phyloP scores from a whole-genome alignment of 257 asterid genomes.

The Ilex asprella region DNA sequence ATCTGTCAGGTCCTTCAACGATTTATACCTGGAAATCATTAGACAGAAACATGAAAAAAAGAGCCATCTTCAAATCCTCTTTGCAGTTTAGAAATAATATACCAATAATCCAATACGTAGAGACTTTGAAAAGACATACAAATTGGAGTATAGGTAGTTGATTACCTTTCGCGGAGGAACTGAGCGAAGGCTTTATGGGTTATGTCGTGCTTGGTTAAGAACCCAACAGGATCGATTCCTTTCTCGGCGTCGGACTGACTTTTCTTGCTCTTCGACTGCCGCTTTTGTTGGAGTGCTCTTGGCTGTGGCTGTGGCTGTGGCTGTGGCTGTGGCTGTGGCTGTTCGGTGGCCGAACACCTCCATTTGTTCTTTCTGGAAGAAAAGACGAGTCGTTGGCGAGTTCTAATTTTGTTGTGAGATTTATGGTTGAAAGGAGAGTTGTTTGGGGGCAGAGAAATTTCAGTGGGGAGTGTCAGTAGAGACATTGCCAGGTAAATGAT shows the following conservation, averaged over 20 bases:
- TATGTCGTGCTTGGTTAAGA: conserved; percentile 64
- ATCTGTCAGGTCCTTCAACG: conserved; percentile 76
- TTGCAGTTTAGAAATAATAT: background rate
- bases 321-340: conserved; percentile 18
- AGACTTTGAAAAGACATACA: background rate
- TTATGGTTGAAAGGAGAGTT: conserved; percentile 9
- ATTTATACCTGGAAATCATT: conserved; percentile 56
- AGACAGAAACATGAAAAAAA: background rate
- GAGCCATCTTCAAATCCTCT: background rate
- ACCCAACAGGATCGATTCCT: conserved; percentile 83
- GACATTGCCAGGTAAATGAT: conserved; percentile 19
- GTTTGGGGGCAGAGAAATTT: conserved; percentile 13
- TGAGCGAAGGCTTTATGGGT: conserved; percentile 62
- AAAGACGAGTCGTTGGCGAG: conserved; percentile 7
- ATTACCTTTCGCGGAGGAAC: conserved; percentile 87
- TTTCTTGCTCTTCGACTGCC: conserved; percentile 32
- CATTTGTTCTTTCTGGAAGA: conserved; percentile 7
- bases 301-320: conserved; percentile 19
- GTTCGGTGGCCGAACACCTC: conserved; percentile 36
- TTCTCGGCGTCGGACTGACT: conserved; percentile 26
- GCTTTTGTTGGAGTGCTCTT: background rate
- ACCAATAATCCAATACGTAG: background rate
- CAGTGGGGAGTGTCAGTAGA: conserved; percentile 25
- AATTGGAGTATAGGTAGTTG: background rate
- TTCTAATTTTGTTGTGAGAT: conserved; percentile 3